phyloP scores from a whole-genome alignment of 441 rosid genomes.

The Gossypium davidsonii region DNA sequence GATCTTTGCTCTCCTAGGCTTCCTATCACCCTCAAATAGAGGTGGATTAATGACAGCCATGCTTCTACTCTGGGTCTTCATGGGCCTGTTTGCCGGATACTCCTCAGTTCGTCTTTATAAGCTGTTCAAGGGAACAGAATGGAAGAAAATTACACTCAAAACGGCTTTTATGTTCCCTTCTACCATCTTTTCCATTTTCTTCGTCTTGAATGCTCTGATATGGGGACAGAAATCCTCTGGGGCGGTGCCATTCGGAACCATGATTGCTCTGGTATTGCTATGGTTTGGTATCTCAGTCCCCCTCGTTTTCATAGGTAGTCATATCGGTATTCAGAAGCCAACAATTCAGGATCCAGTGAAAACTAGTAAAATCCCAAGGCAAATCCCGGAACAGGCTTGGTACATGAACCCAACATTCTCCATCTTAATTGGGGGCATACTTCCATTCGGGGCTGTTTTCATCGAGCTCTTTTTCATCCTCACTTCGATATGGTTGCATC shows the following conservation, averaged over 20 bases:
- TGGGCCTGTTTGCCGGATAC: slow-evolving; percentile 91
- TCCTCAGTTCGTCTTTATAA: slow-evolving; percentile 70
- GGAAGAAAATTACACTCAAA: slow-evolving; percentile 74
- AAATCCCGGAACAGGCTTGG: slow-evolving; percentile 76
- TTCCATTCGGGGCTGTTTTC: slow-evolving; percentile 86
- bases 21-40: slow-evolving; percentile 86
- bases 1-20: slow-evolving; percentile 89
- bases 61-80: slow-evolving; percentile 89
- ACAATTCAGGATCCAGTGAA: slow-evolving; percentile 67
- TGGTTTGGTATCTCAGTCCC: slow-evolving; percentile 98
- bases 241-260: slow-evolving; percentile 89
- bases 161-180: slow-evolving; percentile 79
- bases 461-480: slow-evolving; percentile 92
- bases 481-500: slow-evolving; percentile 85
- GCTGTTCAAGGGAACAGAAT: slow-evolving; percentile 72
- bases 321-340: slow-evolving; percentile 68
- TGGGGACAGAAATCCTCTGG: slow-evolving; percentile 96
- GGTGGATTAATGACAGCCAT: slow-evolving; percentile 88
- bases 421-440: slow-evolving; percentile 79
- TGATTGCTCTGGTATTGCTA: slow-evolving; percentile 68
- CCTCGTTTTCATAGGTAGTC: slow-evolving; percentile 68
- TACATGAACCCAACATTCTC: slow-evolving; percentile 82
- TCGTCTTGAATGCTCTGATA: slow-evolving; percentile 68
- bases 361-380: slow-evolving; percentile 85
- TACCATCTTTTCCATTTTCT: slow-evolving; percentile 54